phyloP scores from a whole-genome alignment of 352 stramenopile species.

The Peronospora belbahrii region DNA sequence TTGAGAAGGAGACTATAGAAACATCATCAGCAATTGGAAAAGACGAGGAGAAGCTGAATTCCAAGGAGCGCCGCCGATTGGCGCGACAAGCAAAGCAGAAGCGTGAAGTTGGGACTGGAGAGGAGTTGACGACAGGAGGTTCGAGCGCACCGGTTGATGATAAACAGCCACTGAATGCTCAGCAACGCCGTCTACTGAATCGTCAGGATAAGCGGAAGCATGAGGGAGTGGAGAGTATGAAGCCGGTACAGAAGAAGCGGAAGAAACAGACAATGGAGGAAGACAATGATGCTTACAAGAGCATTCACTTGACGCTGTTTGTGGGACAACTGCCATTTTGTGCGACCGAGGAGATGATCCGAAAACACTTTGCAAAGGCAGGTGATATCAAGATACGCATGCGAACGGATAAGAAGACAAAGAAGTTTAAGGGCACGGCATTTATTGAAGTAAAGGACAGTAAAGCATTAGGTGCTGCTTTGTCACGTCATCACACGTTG shows the following conservation, averaged over 20 bases:
- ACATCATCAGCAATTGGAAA: background rate
- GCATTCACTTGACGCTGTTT: constrained; percentile 84
- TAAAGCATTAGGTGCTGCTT: constrained; percentile 67
- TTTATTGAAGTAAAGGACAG: constrained; percentile 84
- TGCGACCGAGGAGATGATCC: constrained; percentile 54
- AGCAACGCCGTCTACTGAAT: constrained; percentile 48
- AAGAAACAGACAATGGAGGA: constrained; percentile 31
- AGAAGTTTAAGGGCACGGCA: constrained; percentile 75
- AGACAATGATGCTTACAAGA: constrained; percentile 29
- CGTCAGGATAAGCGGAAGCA: constrained; percentile 35
- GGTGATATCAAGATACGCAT: constrained; percentile 74
- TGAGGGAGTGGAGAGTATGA: constrained; percentile 13
- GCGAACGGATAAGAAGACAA: constrained; percentile 79
- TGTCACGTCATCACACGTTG: constrained; percentile 75
- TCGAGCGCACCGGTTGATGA: background rate
- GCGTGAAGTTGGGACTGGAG: constrained; percentile 5
- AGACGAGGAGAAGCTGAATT: constrained; percentile 3
- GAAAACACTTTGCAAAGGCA: constrained; percentile 64
- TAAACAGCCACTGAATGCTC: constrained; percentile 28
- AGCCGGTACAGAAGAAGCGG: constrained; percentile 11
- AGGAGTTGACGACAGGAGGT: background rate
- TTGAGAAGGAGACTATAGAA: background rate
- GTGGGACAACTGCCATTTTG: constrained; percentile 75
- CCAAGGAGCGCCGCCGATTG: constrained; percentile 28
- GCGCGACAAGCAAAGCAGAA: constrained; percentile 15